Percentiles rank a stretch among this genome's conserved stretches.
phyloP scores from a whole-genome alignment of 208 protist genomes.

The Histomonas meleagridis region DNA sequence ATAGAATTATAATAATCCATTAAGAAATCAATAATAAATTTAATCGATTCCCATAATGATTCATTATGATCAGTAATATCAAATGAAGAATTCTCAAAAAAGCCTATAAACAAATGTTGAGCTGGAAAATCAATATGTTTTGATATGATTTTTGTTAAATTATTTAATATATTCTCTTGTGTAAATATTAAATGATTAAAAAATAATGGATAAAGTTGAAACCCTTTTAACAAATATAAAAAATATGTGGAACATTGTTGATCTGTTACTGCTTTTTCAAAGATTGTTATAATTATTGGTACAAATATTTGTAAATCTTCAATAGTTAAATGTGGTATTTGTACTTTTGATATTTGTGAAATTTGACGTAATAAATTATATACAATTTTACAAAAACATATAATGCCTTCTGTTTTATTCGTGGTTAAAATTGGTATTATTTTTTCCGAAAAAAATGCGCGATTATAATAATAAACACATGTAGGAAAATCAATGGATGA shows the following conservation, averaged over 20 bases:
- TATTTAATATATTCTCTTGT: background rate
- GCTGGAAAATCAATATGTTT: background rate
- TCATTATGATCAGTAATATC: background rate
- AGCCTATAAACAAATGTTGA: background rate
- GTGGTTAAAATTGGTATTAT: background rate
- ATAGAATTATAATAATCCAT: background rate
- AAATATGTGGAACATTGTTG: too few relatives aligned
- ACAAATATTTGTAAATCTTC: too few relatives aligned
- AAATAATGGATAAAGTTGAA: too few relatives aligned
- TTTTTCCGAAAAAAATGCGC: background rate
- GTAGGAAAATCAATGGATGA: background rate
- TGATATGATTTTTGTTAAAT: background rate
- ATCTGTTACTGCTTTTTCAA: too few relatives aligned
- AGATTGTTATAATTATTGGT: too few relatives aligned
- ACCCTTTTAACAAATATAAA: too few relatives aligned
- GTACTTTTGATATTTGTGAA: too few relatives aligned
- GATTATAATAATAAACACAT: background rate
- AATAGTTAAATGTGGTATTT: too few relatives aligned
- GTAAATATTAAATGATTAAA: background rate
- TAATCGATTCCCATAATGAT: too few relatives aligned
- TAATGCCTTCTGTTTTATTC: background rate
- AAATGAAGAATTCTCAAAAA: background rate
- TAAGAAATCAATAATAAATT: background rate
- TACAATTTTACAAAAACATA: background rate
- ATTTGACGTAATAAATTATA: too few relatives aligned